phyloP scores from a whole-genome alignment of 2,329 filamentous ascomycete genomes.

The Fusarium keratoplasticum region DNA sequence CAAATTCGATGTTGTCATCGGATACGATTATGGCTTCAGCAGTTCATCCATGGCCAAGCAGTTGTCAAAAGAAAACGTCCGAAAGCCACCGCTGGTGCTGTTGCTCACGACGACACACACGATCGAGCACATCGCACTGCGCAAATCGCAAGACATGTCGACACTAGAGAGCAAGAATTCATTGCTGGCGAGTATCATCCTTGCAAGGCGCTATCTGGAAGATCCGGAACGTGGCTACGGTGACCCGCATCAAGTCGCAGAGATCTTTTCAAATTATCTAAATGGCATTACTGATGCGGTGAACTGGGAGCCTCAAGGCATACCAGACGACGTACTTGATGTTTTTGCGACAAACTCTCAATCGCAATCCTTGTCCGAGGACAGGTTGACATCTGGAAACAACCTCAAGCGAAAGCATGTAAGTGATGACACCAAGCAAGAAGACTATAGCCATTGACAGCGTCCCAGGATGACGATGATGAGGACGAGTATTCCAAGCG shows the following conservation, averaged over 20 bases:
- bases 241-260: slow-evolving; percentile 61
- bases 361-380: slow-evolving; percentile 19
- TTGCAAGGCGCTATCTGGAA: slow-evolving; percentile 53
- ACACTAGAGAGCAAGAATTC: slow-evolving; percentile 61
- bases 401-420: slow-evolving; percentile 63
- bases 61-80: slow-evolving; percentile 25
- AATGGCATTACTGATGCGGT: slow-evolving; percentile 52
- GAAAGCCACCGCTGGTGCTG: slow-evolving; percentile 58
- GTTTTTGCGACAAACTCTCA: slow-evolving; percentile 56
- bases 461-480: slow-evolving; percentile 45
- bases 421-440: slow-evolving; percentile 40
- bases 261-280: slow-evolving; percentile 60
- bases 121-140: slow-evolving; percentile 66
- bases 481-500: slow-evolving; percentile 49
- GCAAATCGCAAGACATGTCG: slow-evolving; percentile 52
- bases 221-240: slow-evolving; percentile 54
- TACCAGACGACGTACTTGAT: slow-evolving; percentile 64
- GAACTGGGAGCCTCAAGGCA: slow-evolving; percentile 58
- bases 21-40: slow-evolving; percentile 64
- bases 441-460: background rate
- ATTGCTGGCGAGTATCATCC: slow-evolving; percentile 53
- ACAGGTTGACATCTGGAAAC: slow-evolving; percentile 34
- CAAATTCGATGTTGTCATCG: slow-evolving; percentile 63
- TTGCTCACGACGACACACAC: slow-evolving; percentile 63
- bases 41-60: slow-evolving; percentile 48